Percentiles rank a stretch among this genome's conserved stretches.
phyloP scores from a whole-genome alignment of 164 flowering plant genomes.

The Umbellularia californica region DNA sequence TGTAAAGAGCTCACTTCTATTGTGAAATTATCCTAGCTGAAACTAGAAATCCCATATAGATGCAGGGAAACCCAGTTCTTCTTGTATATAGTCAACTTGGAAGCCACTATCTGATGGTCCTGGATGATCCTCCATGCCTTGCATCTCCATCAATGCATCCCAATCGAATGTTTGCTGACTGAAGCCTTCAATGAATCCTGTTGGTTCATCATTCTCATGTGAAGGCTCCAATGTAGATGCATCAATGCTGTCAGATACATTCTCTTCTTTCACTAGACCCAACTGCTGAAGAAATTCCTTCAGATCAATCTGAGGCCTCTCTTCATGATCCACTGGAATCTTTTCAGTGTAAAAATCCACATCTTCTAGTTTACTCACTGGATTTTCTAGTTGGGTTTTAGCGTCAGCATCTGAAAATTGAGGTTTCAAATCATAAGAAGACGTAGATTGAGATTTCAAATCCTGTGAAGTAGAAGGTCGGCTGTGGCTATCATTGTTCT shows the following conservation, averaged over 20 bases:
- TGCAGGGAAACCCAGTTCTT: conserved; percentile 37
- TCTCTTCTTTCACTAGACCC: conserved; percentile 64
- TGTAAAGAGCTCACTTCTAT: no score
- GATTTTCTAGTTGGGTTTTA: conserved; percentile 7
- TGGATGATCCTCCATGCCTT: conserved; percentile 31
- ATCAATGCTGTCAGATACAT: conserved; percentile 19
- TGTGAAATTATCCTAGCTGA: neutral
- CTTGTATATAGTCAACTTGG: conserved; percentile 38
- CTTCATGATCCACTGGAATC: conserved; percentile 17
- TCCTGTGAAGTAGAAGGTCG: conserved; percentile 15
- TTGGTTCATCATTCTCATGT: conserved; percentile 22
- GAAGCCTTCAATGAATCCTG: conserved; percentile 8
- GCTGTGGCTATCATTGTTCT: conserved; percentile 34
- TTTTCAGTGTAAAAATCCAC: conserved; percentile 21
- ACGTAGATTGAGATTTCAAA: conserved; percentile 7
- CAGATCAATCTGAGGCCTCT: conserved; percentile 88
- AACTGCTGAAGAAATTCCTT: conserved; percentile 87
- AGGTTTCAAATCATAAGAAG: conserved; percentile 23
- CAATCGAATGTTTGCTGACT: conserved; percentile 47
- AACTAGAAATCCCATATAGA: neutral
- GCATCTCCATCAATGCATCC: conserved; percentile 62
- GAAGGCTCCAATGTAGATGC: conserved; percentile 22
- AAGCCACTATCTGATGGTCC: conserved; percentile 20
- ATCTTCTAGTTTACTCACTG: conserved; percentile 14
- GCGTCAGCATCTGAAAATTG: conserved; percentile 7